Conservation (phyloP, 2,329 filamentous ascomycete genomes). For the Harringtonia aguacate region DNA sequence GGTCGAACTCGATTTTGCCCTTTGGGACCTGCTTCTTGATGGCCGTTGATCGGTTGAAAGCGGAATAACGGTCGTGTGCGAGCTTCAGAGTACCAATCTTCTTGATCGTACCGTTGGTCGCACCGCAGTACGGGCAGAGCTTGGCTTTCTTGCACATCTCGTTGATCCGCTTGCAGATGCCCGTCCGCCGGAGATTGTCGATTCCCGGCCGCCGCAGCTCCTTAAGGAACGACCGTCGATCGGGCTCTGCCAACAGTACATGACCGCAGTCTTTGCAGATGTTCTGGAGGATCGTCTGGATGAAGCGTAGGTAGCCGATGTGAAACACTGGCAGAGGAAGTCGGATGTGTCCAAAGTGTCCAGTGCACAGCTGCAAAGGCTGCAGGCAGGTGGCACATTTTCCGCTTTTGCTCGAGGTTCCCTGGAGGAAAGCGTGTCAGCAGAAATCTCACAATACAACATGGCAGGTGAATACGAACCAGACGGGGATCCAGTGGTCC, state of each 20-base stretch:
- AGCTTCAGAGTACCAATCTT: slow-evolving; percentile 91
- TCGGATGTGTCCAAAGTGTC: slow-evolving; percentile 90
- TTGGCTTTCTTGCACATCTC: slow-evolving; percentile 84
- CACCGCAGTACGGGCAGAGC: slow-evolving; percentile 67
- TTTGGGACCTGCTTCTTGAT: slow-evolving; percentile 72
- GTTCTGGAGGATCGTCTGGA: slow-evolving; percentile 82
- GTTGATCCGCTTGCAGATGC: slow-evolving; percentile 79
- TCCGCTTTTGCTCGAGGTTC: slow-evolving; percentile 75
- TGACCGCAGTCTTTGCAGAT: slow-evolving; percentile 93
- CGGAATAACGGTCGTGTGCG: slow-evolving; percentile 82
- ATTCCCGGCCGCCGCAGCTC: slow-evolving; percentile 71
- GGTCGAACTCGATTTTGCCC: slow-evolving; percentile 76
- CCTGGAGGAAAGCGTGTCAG: slow-evolving; percentile 27
- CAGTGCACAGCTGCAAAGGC: slow-evolving; percentile 73
- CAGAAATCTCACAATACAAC: too few species aligned
- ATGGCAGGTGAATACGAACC: slow-evolving; percentile 24
- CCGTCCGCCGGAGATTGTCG: slow-evolving; percentile 76
- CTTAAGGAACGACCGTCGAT: slow-evolving; percentile 67
- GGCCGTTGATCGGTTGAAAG: slow-evolving; percentile 81
- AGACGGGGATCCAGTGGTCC: slow-evolving; percentile 82
- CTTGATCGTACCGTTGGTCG: slow-evolving; percentile 82
- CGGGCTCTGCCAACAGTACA: slow-evolving; percentile 70
- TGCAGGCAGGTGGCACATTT: slow-evolving; percentile 77
- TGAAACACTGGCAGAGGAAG: slow-evolving; percentile 89
- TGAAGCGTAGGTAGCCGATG: slow-evolving; percentile 89